Percentiles rank a stretch among this genome's conserved stretches.
These are phyloP conservation scores for Crithidia sp. DNA, from an alignment of 208 protist species.

Conservation along the genomic window DNA sequence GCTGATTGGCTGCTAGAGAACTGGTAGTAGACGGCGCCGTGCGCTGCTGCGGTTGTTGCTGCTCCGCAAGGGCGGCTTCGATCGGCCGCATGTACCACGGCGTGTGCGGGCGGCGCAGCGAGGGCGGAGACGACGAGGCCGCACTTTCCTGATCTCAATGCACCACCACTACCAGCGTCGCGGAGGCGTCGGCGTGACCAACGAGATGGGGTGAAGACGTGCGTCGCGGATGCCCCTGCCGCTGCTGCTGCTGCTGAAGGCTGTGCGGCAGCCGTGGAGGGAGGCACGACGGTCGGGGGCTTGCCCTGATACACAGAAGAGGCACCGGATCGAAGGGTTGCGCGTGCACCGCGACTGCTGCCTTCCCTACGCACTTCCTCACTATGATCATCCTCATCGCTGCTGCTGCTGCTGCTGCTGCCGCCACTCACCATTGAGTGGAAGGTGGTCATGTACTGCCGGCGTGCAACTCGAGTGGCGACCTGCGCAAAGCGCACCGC, in stretches of 20 bases:
- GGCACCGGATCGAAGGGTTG: too few relatives aligned
- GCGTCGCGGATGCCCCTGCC: background rate
- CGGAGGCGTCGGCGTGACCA: constrained; percentile 1
- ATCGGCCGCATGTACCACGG: constrained; percentile 18
- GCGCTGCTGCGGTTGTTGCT: background rate
- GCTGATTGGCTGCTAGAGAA: background rate
- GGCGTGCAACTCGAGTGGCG: constrained; percentile 24
- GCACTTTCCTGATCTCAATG: background rate
- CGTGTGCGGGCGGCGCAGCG: background rate
- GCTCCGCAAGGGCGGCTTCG: constrained; percentile 19
- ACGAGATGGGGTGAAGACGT: constrained; percentile 23
- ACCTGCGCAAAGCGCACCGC: constrained; percentile 32
- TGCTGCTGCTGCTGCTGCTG: constrained; percentile 20
- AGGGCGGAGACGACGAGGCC: background rate
- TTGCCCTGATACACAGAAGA: too few relatives aligned
- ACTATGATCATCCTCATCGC: constrained; percentile 3
- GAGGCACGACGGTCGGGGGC: too few relatives aligned
- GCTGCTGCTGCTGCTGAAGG: too few relatives aligned
- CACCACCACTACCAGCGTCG: too few relatives aligned
- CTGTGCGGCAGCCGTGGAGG: background rate
- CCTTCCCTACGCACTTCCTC: background rate
- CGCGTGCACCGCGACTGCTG: too few relatives aligned
- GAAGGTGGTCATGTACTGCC: constrained; percentile 35
- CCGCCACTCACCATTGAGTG: constrained; percentile 29
- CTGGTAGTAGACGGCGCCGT: too few relatives aligned